Base-by-base conservation (phyloP, 768 basidiomycete genomes). In the Chalciporus sphaerocephalus region DNA sequence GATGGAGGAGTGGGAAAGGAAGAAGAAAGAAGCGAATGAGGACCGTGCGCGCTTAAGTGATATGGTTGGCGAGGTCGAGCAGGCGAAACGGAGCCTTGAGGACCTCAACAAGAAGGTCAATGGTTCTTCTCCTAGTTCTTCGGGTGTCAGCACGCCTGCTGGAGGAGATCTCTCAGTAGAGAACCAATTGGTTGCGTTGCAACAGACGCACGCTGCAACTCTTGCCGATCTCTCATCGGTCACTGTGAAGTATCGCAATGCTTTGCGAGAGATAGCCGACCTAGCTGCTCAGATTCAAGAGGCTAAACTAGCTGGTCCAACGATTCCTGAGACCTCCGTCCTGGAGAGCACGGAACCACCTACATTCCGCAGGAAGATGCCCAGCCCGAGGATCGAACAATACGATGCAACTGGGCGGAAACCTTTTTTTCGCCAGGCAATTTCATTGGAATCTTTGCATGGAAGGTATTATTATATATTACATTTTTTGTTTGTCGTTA, bases 271-370 rank as follows among this genome's bases (percentile, higher is more conserved):
- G 65, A 95, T 99, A 47, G 87, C 87, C n/a, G 92, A 94, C 56
- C 78, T 99, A 32, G 85, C 86, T 15, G 78, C 83, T n/a, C 92
- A 96, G 64, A 83, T 95, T 24, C 81, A 93, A 58, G 94, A 95
- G 61, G 78, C 81, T 7, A 91, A 85, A 56, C 78, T 92, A 36
- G 77, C 72, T 55, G 79, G 75, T 51, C 63, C 75, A 7, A 54
- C 62, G 16, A 58, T 70, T 32, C 61, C 69, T 6, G 79, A 81
- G 39, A 62, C 71, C 16, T 65, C 71, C 12, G 50, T 60, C 20
- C 39, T 50, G 21, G 74, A 72, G 22, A 72, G 72, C 25, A 52
- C 43, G 43, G 85, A 85, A 44, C 64, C 65, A 8, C 67, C 67
- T 12, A 61, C 75, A 24, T 57, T 72, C 34, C 73, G 79, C 52